Evolutionary conservation across 768 basidiomycete species (phyloP), one percentile per base, ranked within the genome.

Genomic region (Boletus speciosus): DNA sequence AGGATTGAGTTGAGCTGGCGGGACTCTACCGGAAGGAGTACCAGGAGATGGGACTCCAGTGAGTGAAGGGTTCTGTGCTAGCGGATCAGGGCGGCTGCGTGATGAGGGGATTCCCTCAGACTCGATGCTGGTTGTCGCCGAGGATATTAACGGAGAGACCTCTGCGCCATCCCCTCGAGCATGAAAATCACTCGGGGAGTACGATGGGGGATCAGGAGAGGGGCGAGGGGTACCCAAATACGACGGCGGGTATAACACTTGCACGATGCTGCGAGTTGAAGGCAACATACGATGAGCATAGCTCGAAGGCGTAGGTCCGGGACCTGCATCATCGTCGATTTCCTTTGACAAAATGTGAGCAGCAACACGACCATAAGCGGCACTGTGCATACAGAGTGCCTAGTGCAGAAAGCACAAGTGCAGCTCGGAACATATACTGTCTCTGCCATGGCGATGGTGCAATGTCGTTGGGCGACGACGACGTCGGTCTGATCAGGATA

Each of bases 231-330:
- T 41, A 47, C 45, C 57, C 44, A 53, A 36, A 54, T 58, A 62
- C 16, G 64, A 61, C 0, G 62, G 56, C 6, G 68, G 56, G 43
- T 72, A 72, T 11, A 72, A 39, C 6, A 69, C 56, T n/a, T 69
- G 57, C 32, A 67, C 49, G 34, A 70, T 40, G 36, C 55, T 63
- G 23, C 54, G 52, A 19, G 56, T 56, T 1, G 69, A 52, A 46
- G 69, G 67, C 39, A 67, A 25, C 7, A 42, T 44, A 29, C 7
- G 4, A 3, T 6, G 23, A 27, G 31, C 39, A 40, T 39, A 5
- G n/a, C 25, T 29, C 10, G 21, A n/a, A 8, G 50, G 2, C 14
- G 7, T 14, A 12, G 9, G 16, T 6, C 37, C 42, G 9, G 9
- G 23, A 2, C 41, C 23, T 5, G 27, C 39, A 35, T 48, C 43